Evolutionary conservation across 768 basidiomycete species (phyloP).

Genomic region (Hortiboletus flavorubellus): DNA sequence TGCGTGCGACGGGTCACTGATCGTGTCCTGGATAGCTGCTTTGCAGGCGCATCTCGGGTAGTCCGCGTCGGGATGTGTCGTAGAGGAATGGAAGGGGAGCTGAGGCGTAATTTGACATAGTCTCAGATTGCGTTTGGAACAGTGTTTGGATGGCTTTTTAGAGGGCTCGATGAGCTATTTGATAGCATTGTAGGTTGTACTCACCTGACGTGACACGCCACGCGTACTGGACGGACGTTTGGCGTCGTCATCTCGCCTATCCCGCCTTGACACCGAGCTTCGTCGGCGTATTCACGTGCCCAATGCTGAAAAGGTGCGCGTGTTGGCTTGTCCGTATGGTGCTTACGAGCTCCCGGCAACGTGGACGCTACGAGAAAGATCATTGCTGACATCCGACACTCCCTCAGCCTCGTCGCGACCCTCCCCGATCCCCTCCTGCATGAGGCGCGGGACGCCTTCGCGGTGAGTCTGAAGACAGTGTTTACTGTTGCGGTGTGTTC

Average conservation of each 20-base stretch:
- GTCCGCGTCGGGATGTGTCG: not conserved
- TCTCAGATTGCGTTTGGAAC: not conserved
- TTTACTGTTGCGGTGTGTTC: conserved; percentile 20
- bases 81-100: too few species aligned
- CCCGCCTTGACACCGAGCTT: conserved; percentile 11
- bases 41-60: conserved; percentile 11
- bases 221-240: not conserved
- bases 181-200: not conserved
- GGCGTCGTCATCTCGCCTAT: conserved; percentile 12
- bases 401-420: conserved; percentile 11
- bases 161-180: conserved; percentile 7
- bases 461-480: conserved; percentile 16
- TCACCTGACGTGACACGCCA: not conserved
- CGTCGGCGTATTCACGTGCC: conserved; percentile 7
- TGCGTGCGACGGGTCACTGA: not conserved
- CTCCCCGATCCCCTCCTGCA: conserved; percentile 14
- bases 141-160: conserved; percentile 8
- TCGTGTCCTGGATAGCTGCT: conserved; percentile 6
- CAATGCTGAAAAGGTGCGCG: conserved; percentile 8
- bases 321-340: too few species aligned
- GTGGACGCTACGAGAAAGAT: not conserved
- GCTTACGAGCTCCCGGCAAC: too few species aligned
- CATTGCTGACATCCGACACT: conserved; percentile 19
- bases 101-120: not conserved
- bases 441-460: conserved; percentile 18